Conservation (phyloP, 148 eudicot species). For the Rhododendron williamsianum region DNA sequence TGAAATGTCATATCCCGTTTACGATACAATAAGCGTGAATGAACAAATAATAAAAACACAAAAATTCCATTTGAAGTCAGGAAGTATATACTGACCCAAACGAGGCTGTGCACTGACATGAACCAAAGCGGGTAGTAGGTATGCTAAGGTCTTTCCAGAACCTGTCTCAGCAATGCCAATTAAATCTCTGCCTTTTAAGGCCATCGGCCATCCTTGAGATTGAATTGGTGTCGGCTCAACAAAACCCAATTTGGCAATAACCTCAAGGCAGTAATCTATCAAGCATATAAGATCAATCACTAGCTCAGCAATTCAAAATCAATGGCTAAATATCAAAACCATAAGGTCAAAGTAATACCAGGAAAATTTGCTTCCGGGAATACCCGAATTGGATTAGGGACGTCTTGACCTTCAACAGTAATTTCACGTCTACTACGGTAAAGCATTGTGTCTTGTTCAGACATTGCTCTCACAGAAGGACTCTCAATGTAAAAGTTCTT, state of each 20-base stretch:
- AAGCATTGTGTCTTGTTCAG: conserved; percentile 42
- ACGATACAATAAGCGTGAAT: background rate
- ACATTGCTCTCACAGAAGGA: conserved; percentile 62
- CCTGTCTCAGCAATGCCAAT: conserved; percentile 99
- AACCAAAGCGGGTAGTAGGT: conserved; percentile 82
- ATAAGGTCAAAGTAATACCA: conserved; percentile 36
- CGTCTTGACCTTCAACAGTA: conserved; percentile 77
- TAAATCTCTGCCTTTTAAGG: conserved; percentile 90
- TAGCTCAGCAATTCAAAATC: background rate
- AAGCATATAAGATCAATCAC: conserved; percentile 13
- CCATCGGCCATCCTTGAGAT: conserved; percentile 99
- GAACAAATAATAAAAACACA: background rate
- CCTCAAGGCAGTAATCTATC: conserved; percentile 78
- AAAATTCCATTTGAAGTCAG: background rate
- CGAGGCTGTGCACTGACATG: conserved; percentile 90
- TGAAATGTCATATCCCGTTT: conserved; percentile 18
- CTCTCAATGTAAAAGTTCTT: conserved; percentile 83
- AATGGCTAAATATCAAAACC: background rate
- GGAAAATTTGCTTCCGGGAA: conserved; percentile 89
- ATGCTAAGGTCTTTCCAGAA: conserved; percentile 94
- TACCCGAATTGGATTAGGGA: conserved; percentile 73
- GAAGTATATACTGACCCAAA: conserved; percentile 49
- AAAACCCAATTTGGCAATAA: conserved; percentile 72
- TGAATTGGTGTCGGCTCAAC: conserved; percentile 94
- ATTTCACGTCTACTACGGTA: conserved; percentile 67